Percentiles rank a stretch among this genome's conserved stretches.
Conservation (phyloP, 306 rosid species). For the Inga leiocalycina region DNA sequence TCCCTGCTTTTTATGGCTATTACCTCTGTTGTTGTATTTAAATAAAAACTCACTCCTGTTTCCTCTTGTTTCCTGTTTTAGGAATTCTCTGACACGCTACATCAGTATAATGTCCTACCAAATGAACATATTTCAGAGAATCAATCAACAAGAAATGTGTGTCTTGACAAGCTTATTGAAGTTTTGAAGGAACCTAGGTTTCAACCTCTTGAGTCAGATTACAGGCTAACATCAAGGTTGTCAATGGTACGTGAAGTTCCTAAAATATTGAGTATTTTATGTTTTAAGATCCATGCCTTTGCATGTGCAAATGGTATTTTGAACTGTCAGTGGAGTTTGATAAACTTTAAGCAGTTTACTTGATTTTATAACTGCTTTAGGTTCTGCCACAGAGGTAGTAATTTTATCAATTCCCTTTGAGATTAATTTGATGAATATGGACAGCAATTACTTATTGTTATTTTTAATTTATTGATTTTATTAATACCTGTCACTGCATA, state of each 20-base stretch:
- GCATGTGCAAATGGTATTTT: constrained; percentile 6
- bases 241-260: constrained; percentile 58
- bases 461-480: constrained; percentile 27
- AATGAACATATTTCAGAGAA: constrained; percentile 50
- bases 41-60: neutral
- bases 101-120: constrained; percentile 41
- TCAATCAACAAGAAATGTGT: constrained; percentile 46
- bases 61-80: constrained; percentile 33
- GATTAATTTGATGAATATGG: constrained; percentile 19
- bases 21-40: constrained; percentile 6
- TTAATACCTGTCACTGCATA: constrained; percentile 30
- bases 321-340: constrained; percentile 14
- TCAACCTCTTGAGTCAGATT: constrained; percentile 66
- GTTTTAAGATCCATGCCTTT: constrained; percentile 30
- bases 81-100: constrained; percentile 53
- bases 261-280: constrained; percentile 17
- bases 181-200: constrained; percentile 68
- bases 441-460: constrained; percentile 11
- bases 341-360: constrained; percentile 16
- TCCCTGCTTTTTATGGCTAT: constrained; percentile 29
- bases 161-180: constrained; percentile 54
- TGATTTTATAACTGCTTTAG: constrained; percentile 4
- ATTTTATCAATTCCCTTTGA: constrained; percentile 6
- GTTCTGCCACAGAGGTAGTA: neutral
- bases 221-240: constrained; percentile 61